Evolutionary conservation across 2,329 filamentous ascomycete species (phyloP).

Genomic region (Raffaelea deltoideospora): DNA sequence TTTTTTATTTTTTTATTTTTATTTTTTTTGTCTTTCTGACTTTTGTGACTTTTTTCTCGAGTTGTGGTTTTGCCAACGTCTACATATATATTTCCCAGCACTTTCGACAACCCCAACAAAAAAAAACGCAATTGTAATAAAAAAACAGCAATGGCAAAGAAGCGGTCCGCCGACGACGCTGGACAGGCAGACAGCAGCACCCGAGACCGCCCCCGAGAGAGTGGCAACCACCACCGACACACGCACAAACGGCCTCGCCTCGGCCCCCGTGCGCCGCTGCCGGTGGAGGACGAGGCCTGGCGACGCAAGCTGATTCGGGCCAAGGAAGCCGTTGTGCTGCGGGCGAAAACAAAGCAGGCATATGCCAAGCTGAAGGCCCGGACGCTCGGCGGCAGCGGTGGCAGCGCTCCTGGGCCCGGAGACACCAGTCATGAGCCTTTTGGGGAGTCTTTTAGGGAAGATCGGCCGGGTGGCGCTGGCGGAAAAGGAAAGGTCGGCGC

Average conservation of each 20-base stretch:
- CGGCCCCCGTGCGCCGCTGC: slow-evolving; percentile 6
- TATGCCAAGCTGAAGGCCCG: slow-evolving; percentile 74
- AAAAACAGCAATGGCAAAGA: slow-evolving; percentile 2
- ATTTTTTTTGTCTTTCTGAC: background rate
- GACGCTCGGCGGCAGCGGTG: slow-evolving; percentile 6
- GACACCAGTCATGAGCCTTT: too few relatives aligned
- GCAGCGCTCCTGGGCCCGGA: background rate
- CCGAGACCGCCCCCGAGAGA: background rate
- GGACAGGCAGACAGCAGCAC: background rate
- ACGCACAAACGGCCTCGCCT: slow-evolving; percentile 5
- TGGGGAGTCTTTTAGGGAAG: too few relatives aligned
- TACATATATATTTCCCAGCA: too few relatives aligned
- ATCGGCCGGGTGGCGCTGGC: too few relatives aligned
- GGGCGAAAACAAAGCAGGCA: slow-evolving; percentile 83
- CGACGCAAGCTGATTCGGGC: slow-evolving; percentile 34
- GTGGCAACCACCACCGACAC: too few relatives aligned
- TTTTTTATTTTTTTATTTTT: background rate
- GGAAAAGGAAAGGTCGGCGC: too few relatives aligned
- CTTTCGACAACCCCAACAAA: too few relatives aligned
- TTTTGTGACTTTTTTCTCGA: too few relatives aligned
- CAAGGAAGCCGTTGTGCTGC: slow-evolving; percentile 76
- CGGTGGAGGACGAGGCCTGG: slow-evolving; percentile 9
- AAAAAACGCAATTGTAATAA: too few relatives aligned
- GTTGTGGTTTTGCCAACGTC: too few relatives aligned
- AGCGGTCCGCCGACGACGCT: background rate